Evolutionary conservation across 352 stramenopile genomes (phyloP), one percentile per base, ranked within the genome.

Genomic region (Aphanomyces astaci): DNA sequence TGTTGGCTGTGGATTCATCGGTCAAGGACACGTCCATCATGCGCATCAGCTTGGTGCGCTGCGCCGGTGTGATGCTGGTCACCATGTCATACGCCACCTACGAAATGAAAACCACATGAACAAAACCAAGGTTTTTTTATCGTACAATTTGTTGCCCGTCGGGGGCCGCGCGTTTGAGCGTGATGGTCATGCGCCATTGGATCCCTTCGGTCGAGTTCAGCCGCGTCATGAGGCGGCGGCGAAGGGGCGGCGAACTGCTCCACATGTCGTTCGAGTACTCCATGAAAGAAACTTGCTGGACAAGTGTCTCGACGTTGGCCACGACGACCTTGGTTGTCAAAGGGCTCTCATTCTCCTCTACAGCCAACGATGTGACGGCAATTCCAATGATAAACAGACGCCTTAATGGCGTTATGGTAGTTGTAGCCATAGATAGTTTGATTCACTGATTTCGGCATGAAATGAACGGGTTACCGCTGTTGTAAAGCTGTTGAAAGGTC

Each of bases 251-350:
- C 19, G 84, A 92, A 15, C 79, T 80, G 2, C 72, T 74, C 85
- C 85, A 95, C 19, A 90, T 73, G n/a, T 90, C 76, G 46, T 73
- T 65, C 31, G 85, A 92, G 63, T 92, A 95, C 22, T 78, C 73
- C 48, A 90, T 81, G 57, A 92, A 92, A 52, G 86, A 82, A 45
- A 94, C 73, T 39, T 84, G 83, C 63, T 95, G 87, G 22, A 90
- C 79, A 0, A 60, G 48, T 2, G 62, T 62, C 30, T 68, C 62
- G 9, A 32, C 19, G 19, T 59, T 59, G 15, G 15, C 13, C 22
- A 39, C 25, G 17, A 59, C 51, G 30, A 59, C 17, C n/a, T 59
- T 59, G 4, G n/a, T 30, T 25, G 81, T 81, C n/a, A 82, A 80
- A 33, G 84, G 83, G 31, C 92, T 82, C 27, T 85, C 87, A 60